phyloP scores from a whole-genome alignment of 768 basidiomycete genomes.

The Boletus reticulatus region DNA sequence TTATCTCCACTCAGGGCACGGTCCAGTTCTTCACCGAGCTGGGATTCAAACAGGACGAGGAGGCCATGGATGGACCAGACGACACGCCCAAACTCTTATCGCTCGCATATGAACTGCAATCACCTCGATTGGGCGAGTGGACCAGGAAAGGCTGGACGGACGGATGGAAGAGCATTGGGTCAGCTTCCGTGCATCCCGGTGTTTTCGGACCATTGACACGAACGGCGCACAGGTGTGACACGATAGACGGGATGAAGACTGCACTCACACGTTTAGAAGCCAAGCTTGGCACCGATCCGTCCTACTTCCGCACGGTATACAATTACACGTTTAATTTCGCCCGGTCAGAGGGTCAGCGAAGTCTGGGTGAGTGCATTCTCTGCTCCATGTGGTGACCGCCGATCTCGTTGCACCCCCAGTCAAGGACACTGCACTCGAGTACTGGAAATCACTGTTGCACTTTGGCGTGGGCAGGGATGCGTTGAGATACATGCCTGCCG shows the following conservation, averaged over 20 bases:
- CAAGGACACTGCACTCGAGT: slow-evolving; percentile 68
- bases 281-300: slow-evolving; percentile 60
- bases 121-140: slow-evolving; percentile 73
- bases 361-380: slow-evolving; percentile 54
- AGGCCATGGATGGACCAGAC: slow-evolving; percentile 67
- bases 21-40: slow-evolving; percentile 57
- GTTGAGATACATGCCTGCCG: slow-evolving; percentile 42
- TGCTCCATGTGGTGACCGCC: neutral
- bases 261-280: slow-evolving; percentile 53
- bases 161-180: slow-evolving; percentile 78
- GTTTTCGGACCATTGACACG: slow-evolving; percentile 3
- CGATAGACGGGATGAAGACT: slow-evolving; percentile 57
- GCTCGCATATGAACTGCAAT: slow-evolving; percentile 79
- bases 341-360: slow-evolving; percentile 71
- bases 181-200: slow-evolving; percentile 24
- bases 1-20: slow-evolving; percentile 78
- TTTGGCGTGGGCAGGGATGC: slow-evolving; percentile 70
- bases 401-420: slow-evolving; percentile 34
- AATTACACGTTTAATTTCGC: slow-evolving; percentile 80
- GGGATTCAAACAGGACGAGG: slow-evolving; percentile 28
- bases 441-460: slow-evolving; percentile 77
- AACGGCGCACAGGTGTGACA: slow-evolving; percentile 52
- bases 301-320: slow-evolving; percentile 79
- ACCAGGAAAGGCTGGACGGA: slow-evolving; percentile 68
- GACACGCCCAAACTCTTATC: slow-evolving; percentile 76